Evolutionary conservation across 2,329 filamentous ascomycete genomes (phyloP).

Genomic region (Scedosporium minutisporum): DNA sequence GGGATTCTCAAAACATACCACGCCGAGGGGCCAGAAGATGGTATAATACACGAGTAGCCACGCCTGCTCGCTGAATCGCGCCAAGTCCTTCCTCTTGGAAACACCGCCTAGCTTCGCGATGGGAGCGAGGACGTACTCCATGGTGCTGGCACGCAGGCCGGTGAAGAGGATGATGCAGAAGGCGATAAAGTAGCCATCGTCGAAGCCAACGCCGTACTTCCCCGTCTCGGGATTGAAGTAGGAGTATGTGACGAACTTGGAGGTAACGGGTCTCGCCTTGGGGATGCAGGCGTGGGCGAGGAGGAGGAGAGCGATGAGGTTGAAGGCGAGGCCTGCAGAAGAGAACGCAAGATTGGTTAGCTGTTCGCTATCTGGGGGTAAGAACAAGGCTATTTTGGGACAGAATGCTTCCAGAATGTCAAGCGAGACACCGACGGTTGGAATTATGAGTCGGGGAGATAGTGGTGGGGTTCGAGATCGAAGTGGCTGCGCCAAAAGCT

Average conservation of each 20-base stretch:
- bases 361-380: not conserved
- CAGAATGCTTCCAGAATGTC: not conserved
- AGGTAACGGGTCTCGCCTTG: constrained; percentile 66
- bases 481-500: too few relatives aligned
- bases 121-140: constrained; percentile 81
- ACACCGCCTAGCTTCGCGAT: constrained; percentile 65
- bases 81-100: constrained; percentile 62
- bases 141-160: constrained; percentile 69
- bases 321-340: constrained; percentile 62
- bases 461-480: too few relatives aligned
- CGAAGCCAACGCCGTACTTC: constrained; percentile 64
- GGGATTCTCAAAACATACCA: constrained; percentile 47
- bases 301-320: constrained; percentile 72
- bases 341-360: not conserved
- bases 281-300: constrained; percentile 78
- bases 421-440: not conserved
- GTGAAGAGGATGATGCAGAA: constrained; percentile 81
- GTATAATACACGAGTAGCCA: constrained; percentile 82
- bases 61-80: constrained; percentile 87
- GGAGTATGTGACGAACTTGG: constrained; percentile 79
- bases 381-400: not conserved
- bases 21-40: constrained; percentile 72
- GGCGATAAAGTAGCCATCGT: constrained; percentile 69
- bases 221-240: constrained; percentile 65
- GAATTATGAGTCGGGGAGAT: too few relatives aligned